These are phyloP conservation scores for Talinum fruticosum DNA, from an alignment of 148 eudicot species.

Conservation along the genomic window DNA sequence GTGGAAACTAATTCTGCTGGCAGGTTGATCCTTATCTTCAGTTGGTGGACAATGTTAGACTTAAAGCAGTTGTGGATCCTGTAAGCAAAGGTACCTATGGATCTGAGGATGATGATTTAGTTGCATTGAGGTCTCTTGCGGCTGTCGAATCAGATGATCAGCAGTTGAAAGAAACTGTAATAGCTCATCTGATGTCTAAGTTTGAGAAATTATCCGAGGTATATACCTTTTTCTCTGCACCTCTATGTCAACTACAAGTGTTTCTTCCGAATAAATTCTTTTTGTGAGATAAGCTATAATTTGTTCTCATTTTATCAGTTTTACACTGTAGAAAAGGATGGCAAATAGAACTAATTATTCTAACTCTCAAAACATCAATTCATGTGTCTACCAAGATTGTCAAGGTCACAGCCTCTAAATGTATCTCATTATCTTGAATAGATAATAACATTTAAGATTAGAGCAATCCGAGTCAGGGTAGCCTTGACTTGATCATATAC, in stretches of 20 bases:
- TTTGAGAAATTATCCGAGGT: constrained; percentile 69
- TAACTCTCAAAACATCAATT: neutral
- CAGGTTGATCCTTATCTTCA: constrained; percentile 84
- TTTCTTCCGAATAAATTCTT: neutral
- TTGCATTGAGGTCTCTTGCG: constrained; percentile 54
- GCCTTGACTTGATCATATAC: neutral
- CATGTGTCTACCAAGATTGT: neutral
- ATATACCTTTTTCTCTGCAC: constrained; percentile 13
- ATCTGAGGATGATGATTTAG: constrained; percentile 63
- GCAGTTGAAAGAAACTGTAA: constrained; percentile 53
- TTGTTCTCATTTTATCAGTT: neutral
- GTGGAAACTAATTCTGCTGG: constrained; percentile 18
- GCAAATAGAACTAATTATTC: neutral
- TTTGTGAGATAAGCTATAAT: neutral
- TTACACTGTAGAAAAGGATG: neutral
- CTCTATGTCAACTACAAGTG: neutral
- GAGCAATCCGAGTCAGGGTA: neutral
- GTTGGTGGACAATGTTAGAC: constrained; percentile 61
- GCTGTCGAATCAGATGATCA: constrained; percentile 43
- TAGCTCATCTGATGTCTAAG: constrained; percentile 45
- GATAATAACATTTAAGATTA: neutral
- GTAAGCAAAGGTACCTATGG: constrained; percentile 38
- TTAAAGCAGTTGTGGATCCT: constrained; percentile 40
- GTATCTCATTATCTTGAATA: neutral
- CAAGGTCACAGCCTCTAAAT: neutral